phyloP scores from a whole-genome alignment of 2,329 filamentous ascomycete genomes.

The Tolypocladium cylindrosporum region DNA sequence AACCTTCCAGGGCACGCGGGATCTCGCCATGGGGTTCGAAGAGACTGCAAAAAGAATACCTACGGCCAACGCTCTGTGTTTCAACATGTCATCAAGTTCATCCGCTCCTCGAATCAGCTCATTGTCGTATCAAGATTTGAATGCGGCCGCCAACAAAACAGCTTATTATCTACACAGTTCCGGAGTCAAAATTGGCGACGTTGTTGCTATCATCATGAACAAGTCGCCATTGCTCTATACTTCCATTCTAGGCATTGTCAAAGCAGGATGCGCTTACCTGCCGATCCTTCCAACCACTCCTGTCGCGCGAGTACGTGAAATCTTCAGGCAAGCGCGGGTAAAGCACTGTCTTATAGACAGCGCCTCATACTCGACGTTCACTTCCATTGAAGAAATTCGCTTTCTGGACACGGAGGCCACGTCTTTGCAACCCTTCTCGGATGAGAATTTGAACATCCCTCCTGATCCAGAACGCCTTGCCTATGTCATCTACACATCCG shows the following conservation, averaged over 20 bases:
- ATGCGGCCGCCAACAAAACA: slow-evolving; percentile 52
- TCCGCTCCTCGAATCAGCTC: slow-evolving; percentile 17
- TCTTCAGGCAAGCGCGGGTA: slow-evolving; percentile 51
- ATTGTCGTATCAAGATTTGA: slow-evolving; percentile 57
- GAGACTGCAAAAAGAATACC: slow-evolving; percentile 36
- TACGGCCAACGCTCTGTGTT: slow-evolving; percentile 50
- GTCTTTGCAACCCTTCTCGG: slow-evolving; percentile 16
- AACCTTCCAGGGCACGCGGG: slow-evolving; percentile 22
- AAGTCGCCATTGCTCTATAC: slow-evolving; percentile 67
- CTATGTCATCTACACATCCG: slow-evolving; percentile 77
- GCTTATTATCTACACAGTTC: slow-evolving; percentile 40
- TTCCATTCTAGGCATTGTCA: slow-evolving; percentile 63
- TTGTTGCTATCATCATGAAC: slow-evolving; percentile 68
- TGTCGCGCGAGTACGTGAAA: slow-evolving; percentile 44
- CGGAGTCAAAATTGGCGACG: slow-evolving; percentile 38
- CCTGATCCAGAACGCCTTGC: slow-evolving; percentile 44
- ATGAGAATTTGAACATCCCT: slow-evolving; percentile 24
- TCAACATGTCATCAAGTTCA: slow-evolving; percentile 33
- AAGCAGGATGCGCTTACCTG: slow-evolving; percentile 70
- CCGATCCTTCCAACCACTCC: slow-evolving; percentile 69
- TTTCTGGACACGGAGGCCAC: slow-evolving; percentile 23
- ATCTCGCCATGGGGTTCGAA: slow-evolving; percentile 46
- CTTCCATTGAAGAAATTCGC: slow-evolving; percentile 6
- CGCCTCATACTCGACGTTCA: slow-evolving; percentile 8
- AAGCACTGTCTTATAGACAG: slow-evolving; percentile 32